Evolutionary conservation across 257 asterid species (phyloP), one percentile per base, ranked within the genome.

Genomic region (Schizonepeta tenuifolia): DNA sequence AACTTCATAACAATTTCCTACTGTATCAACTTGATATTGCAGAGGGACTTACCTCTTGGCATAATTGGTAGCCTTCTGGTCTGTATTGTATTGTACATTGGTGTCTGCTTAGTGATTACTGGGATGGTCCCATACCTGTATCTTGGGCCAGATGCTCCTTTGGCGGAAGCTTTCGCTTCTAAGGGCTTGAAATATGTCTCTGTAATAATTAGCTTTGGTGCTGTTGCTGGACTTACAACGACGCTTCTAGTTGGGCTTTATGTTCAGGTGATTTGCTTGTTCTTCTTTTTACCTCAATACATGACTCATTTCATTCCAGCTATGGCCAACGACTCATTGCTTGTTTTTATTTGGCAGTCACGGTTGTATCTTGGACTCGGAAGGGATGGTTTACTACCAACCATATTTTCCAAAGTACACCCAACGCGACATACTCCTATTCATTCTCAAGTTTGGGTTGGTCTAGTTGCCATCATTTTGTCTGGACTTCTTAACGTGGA

Each of bases 341-440:
- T 76, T 64, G 71, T 21, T 72, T 74, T 38, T 60, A 28, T 35
- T 82, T 80, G 38, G 56, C 77, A 92, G 98, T 92, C 98, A 62
- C 92, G 97, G 47, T 66, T 92, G 61, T 92, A 92, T 83, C 96
- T 92, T 80, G 98, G 98, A 69, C 86, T 92, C 75, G 98, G 98
- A 79, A 85, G 97, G 81, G 97, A 92, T 77, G 97, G 97, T 55
- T 83, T 92, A 70, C 76, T 92, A 68, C 97, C 96, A 51, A 72
- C 88, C 74, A 72, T 92, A 75, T 89, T 92, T 82, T 75, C 92
- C 75, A 87, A 79, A 83, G 93, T 92, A 74, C 89, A 92, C 85
- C 88, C 86, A 35, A 80, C 57, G 13, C 85, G 86, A 55, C 98
- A 86, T 76, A 92, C 98, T 68, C 98, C 98, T 24, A 21, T 89